Evolutionary conservation across 139 green algal genomes (phyloP).

Genomic region (Auxenochlorella pyrenoidosa): DNA sequence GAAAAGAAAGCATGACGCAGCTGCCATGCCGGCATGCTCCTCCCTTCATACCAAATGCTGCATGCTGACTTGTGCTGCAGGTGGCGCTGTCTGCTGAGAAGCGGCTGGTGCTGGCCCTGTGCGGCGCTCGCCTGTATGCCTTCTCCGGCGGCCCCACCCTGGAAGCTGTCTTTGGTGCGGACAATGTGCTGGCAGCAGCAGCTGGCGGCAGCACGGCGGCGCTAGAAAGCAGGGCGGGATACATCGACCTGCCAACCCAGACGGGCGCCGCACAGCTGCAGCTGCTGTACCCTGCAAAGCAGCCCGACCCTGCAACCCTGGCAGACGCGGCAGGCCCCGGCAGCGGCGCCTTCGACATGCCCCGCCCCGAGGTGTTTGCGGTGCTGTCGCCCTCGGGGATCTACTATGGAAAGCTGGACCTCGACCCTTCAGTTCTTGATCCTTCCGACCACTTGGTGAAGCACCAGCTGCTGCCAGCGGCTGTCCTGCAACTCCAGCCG

Average conservation of each 20-base stretch:
- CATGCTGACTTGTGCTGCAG: background rate
- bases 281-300: slow-evolving; percentile 30
- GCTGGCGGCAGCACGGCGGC: background rate
- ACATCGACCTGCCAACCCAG: slow-evolving; percentile 44
- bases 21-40: too few species aligned
- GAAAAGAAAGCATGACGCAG: too few species aligned
- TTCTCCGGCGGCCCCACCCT: slow-evolving; percentile 50
- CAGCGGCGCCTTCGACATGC: slow-evolving; percentile 1
- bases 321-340: background rate
- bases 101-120: slow-evolving; percentile 69
- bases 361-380: slow-evolving; percentile 46
- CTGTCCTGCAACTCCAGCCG: slow-evolving; percentile 5
- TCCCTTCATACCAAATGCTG: too few species aligned
- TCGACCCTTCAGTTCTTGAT: slow-evolving; percentile 12
- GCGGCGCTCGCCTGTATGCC: slow-evolving; percentile 66
- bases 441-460: slow-evolving; percentile 35
- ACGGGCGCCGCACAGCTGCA: slow-evolving; percentile 40
- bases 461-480: slow-evolving; percentile 43
- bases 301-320: background rate
- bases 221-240: background rate
- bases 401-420: slow-evolving; percentile 49
- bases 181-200: background rate
- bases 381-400: slow-evolving; percentile 53
- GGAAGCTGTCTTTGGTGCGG: slow-evolving; percentile 48
- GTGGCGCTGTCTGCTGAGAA: background rate